phyloP scores from a whole-genome alignment of 441 rosid genomes.

The Hura crepitans region DNA sequence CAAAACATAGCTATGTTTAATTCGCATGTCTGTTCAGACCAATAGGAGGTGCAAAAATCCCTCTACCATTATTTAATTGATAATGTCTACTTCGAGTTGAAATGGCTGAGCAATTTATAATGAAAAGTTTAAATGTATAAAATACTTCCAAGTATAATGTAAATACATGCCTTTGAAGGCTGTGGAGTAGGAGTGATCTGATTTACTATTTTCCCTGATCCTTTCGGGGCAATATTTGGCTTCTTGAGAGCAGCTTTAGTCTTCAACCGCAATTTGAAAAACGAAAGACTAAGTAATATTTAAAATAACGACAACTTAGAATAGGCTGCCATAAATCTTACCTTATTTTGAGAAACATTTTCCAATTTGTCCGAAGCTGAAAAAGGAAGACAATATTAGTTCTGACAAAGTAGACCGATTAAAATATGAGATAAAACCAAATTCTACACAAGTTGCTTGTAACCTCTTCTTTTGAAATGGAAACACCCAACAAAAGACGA shows the following conservation, averaged over 20 bases:
- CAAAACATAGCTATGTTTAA: background rate
- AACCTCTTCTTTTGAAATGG: background rate
- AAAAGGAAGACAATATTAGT: constrained; percentile 27
- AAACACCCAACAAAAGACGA: background rate
- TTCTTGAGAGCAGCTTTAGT: constrained; percentile 44
- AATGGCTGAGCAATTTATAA: constrained; percentile 3
- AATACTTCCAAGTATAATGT: background rate
- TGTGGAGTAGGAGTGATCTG: constrained; percentile 40
- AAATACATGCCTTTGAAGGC: constrained; percentile 35
- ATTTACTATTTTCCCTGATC: constrained; percentile 42
- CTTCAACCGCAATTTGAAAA: constrained; percentile 38
- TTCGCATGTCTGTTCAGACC: constrained; percentile 1
- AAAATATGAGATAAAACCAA: background rate
- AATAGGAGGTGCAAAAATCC: background rate
- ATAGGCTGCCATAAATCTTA: constrained; percentile 25
- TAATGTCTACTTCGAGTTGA: constrained; percentile 3
- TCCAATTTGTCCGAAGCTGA: constrained; percentile 52
- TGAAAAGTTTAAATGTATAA: background rate
- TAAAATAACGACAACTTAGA: constrained; percentile 14
- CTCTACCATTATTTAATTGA: background rate
- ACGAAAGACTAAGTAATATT: constrained; percentile 9
- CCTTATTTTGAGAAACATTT: constrained; percentile 46
- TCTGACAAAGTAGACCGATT: constrained; percentile 21
- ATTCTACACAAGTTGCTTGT: background rate
- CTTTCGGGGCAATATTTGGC: constrained; percentile 42